phyloP scores from a whole-genome alignment of 164 flowering plant species.

The Santalum album region DNA sequence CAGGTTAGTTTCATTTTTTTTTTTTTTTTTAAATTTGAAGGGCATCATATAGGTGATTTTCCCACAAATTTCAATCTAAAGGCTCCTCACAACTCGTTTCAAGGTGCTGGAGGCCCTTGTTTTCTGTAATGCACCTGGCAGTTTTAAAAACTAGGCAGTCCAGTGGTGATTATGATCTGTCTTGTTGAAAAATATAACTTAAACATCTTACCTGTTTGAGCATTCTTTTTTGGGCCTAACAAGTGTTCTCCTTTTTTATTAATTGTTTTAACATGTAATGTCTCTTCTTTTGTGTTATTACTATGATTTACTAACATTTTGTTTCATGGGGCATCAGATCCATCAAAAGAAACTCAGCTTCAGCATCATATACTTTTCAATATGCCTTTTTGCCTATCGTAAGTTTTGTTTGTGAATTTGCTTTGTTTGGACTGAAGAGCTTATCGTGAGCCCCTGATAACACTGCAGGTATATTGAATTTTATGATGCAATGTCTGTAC shows the following conservation, averaged over 20 bases:
- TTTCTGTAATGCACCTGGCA: too few relatives aligned
- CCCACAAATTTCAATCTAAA: too few relatives aligned
- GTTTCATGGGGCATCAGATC: constrained; percentile 26
- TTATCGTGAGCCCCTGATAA: constrained; percentile 5
- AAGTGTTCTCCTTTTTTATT: neutral
- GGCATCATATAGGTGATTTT: too few relatives aligned
- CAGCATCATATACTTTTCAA: constrained; percentile 23
- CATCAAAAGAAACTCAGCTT: constrained; percentile 31
- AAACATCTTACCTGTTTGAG: too few relatives aligned
- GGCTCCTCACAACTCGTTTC: too few relatives aligned
- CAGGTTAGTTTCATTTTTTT: too few relatives aligned
- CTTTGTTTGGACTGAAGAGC: constrained; percentile 2
- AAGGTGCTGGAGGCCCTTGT: too few relatives aligned
- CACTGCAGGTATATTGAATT: constrained; percentile 76
- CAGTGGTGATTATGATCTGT: too few relatives aligned
- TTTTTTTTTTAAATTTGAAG: too few relatives aligned
- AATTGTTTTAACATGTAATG: neutral
- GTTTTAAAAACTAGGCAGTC: too few relatives aligned
- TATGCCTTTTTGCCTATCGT: constrained; percentile 21
- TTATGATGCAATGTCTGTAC: constrained; percentile 90
- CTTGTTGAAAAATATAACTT: too few relatives aligned
- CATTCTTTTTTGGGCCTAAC: too few relatives aligned
- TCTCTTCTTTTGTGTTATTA: neutral
- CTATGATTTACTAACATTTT: constrained; percentile 18
- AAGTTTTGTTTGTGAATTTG: constrained; percentile 14